Evolutionary conservation across 108 stramenopile genomes (phyloP), one percentile per base, ranked within the genome.

Genomic region (Bacterosira constricta): DNA sequence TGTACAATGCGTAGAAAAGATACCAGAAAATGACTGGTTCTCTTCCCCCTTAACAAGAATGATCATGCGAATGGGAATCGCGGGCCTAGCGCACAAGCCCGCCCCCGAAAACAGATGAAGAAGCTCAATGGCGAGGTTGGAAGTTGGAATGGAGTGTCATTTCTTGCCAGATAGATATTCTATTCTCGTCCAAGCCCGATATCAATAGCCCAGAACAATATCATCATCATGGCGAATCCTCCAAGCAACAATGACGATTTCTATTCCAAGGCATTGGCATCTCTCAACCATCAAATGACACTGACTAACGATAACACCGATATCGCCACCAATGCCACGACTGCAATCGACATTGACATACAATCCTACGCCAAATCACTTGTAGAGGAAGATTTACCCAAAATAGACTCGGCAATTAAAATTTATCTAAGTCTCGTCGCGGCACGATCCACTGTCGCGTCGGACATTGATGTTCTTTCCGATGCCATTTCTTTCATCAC

Each of bases 351-450:
- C 15, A 38, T 18, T 11, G 30, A 7, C 4, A 31, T 49, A 15
- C 46, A 69, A 69, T 37, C 51, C 1, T 63, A 53, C 44, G 75
- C 75, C 37, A 42, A 63, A 67, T 69, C 53, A 17, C 62, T 76
- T 23, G 54, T 76, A 21, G 75, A 76, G 35, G 37, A 63, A n/a
- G 75, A 76, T 23, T 8, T 36, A 17, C 75, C 75, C 12, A 76
- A 76, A 49, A 76, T 76, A 34, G 75, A 76, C 54, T 36, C 58
- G 29, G 75, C 75, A 2, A 52, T 76, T 31, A 68, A 69, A 53
- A 61, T 52, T 15, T 76, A 63, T 66, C 35, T 76, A 26, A 63
- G 61, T 42, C 44, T 76, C 29, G 67, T 76, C 1, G 75, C 67
- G 39, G 75, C 75, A 23, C 66, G 75, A 9, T 76, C 75, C 8